Conservation (phyloP, 345 rosid species). For the Litchi chinensis region DNA sequence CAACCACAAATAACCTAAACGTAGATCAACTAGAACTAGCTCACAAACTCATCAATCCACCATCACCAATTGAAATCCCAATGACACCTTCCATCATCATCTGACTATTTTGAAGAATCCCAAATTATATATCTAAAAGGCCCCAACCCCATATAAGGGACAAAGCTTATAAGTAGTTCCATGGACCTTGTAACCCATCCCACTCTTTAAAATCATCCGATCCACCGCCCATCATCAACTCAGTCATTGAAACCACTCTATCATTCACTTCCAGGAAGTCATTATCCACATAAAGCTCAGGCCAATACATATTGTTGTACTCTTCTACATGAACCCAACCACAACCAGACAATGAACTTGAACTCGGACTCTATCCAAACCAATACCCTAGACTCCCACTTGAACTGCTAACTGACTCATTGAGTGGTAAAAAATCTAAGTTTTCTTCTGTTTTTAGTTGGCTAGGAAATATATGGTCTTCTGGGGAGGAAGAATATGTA, state of each 20-base stretch:
- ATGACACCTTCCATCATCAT: too few relatives aligned
- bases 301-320: constrained; percentile 20
- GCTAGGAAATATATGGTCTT: background rate
- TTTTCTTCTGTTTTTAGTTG: background rate
- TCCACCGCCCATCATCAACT: constrained; percentile 9
- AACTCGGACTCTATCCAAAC: background rate
- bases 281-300: constrained; percentile 17
- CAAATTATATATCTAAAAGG: too few relatives aligned
- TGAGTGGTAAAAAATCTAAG: too few relatives aligned
- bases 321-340: constrained; percentile 20
- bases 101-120: background rate
- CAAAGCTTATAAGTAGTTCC: constrained; percentile 25
- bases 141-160: too few relatives aligned
- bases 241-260: constrained; percentile 1
- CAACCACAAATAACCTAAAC: too few relatives aligned
- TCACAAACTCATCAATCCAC: too few relatives aligned
- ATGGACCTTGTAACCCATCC: constrained; percentile 42
- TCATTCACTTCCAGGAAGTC: constrained; percentile 17
- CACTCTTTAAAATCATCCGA: constrained; percentile 15
- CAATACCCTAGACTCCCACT: background rate
- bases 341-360: background rate
- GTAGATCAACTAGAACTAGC: too few relatives aligned
- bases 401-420: too few relatives aligned
- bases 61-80: too few relatives aligned
- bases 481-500: background rate